phyloP scores from a whole-genome alignment of 495 filamentous ascomycete species.

The Neurospora hispaniola region DNA sequence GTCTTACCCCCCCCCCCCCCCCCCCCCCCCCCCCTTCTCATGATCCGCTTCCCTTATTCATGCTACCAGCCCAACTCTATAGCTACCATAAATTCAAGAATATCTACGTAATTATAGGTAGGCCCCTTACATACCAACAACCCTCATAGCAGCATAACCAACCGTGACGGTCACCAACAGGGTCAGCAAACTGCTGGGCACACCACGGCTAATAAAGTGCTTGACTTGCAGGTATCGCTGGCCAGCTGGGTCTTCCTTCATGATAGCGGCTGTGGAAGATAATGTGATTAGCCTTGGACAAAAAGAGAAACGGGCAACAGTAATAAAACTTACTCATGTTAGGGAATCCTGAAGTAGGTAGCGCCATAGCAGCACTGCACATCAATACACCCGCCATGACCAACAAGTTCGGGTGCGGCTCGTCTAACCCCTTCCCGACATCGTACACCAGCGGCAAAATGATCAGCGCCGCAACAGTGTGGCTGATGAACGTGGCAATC shows the following conservation, averaged over 20 bases:
- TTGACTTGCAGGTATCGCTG: slow-evolving; percentile 85
- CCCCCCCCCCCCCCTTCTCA: background rate
- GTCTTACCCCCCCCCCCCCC: too few species aligned
- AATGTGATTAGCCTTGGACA: background rate
- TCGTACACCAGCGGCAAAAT: slow-evolving; percentile 82
- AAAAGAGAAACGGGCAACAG: background rate
- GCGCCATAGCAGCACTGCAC: slow-evolving; percentile 67
- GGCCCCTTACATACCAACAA: slow-evolving; percentile 53
- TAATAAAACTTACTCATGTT: slow-evolving; percentile 85
- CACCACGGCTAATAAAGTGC: slow-evolving; percentile 85
- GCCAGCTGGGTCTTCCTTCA: slow-evolving; percentile 93
- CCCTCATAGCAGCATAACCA: slow-evolving; percentile 80
- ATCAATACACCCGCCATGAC: slow-evolving; percentile 70
- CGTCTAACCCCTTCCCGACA: slow-evolving; percentile 71
- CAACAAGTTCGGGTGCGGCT: slow-evolving; percentile 87
- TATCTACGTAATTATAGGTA: background rate
- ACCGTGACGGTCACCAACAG: slow-evolving; percentile 73
- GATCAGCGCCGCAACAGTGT: slow-evolving; percentile 93
- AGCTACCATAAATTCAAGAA: background rate
- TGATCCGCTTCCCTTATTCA: background rate
- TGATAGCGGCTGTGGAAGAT: slow-evolving; percentile 67
- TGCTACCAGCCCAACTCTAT: background rate
- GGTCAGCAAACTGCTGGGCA: slow-evolving; percentile 73
- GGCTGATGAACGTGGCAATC: slow-evolving; percentile 94
- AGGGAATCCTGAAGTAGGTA: slow-evolving; percentile 93